These are phyloP conservation scores for Leonotis leonurus DNA, from an alignment of 257 asterid genomes.

Conservation along the genomic window DNA sequence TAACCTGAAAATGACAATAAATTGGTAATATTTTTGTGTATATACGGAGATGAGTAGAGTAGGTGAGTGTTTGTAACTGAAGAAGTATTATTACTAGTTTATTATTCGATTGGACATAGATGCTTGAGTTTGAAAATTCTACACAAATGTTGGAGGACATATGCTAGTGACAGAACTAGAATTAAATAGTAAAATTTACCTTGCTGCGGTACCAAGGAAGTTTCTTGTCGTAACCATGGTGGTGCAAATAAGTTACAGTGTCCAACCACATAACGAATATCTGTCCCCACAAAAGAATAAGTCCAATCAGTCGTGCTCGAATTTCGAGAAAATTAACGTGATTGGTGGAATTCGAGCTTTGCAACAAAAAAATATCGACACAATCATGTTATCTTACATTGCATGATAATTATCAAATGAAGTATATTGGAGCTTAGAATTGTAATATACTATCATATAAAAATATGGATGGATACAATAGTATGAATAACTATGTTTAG, in stretches of 20 bases:
- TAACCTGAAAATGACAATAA: no score
- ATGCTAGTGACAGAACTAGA: background rate
- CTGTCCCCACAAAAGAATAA: slow-evolving; percentile 21
- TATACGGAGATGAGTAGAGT: no score
- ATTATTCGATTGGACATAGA: background rate
- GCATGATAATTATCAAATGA: no score
- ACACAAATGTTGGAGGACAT: background rate
- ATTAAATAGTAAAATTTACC: slow-evolving; percentile 25
- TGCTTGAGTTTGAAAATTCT: background rate
- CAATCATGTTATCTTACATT: no score
- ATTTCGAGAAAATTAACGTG: background rate
- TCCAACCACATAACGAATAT: slow-evolving; percentile 81
- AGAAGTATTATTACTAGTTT: no score
- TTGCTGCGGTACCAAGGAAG: slow-evolving; percentile 92
- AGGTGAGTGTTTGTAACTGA: background rate
- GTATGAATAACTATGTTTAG: no score
- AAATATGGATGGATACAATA: no score
- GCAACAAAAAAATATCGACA: no score
- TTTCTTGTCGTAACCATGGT: slow-evolving; percentile 70
- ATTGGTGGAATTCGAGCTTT: background rate
- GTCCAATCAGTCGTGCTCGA: background rate
- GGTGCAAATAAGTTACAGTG: slow-evolving; percentile 73
- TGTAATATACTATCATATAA: no score
- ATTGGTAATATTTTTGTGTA: no score
- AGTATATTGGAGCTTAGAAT: no score